Evolutionary conservation across 2,329 filamentous ascomycete genomes (phyloP).

Genomic region (Trichoderma harzianum): DNA sequence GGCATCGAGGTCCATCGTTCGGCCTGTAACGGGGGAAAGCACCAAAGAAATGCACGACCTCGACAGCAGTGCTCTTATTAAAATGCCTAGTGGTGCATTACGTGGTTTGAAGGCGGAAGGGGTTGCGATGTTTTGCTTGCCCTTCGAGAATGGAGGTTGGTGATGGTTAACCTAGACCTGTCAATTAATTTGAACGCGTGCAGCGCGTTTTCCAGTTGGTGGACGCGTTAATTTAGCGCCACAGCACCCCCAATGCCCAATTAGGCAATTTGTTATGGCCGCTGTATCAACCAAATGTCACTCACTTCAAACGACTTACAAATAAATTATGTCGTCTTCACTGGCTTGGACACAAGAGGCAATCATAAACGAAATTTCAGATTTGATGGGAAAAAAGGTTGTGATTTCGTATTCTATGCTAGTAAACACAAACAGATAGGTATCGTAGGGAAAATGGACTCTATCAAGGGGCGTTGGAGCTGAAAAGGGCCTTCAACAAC

Average conservation of each 20-base stretch:
- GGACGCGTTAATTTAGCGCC: constrained; percentile 18
- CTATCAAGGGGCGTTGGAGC: background rate
- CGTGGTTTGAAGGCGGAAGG: background rate
- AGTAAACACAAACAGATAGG: background rate
- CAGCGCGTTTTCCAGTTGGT: constrained; percentile 8
- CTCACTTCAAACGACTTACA: background rate
- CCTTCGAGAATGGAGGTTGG: background rate
- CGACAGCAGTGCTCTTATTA: background rate
- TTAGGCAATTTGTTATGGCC: background rate
- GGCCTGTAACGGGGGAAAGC: background rate
- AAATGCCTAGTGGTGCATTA: background rate
- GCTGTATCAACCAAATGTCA: background rate
- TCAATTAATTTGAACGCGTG: constrained; percentile 16
- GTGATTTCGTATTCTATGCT: background rate
- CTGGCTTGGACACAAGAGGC: background rate
- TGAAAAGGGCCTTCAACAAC: background rate
- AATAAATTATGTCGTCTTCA: too few relatives aligned
- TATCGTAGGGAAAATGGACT: background rate
- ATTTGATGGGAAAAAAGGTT: background rate
- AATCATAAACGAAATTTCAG: background rate
- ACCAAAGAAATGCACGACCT: background rate
- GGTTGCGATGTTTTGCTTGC: background rate
- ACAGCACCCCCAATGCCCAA: background rate
- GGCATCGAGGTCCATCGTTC: constrained; percentile 28
- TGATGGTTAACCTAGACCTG: constrained; percentile 8